A percentile compares a stretch with the other conserved stretches of the same genome.
Evolutionary conservation across 495 filamentous ascomycete species (phyloP).

Genomic region (Glutinoglossum americanum): DNA sequence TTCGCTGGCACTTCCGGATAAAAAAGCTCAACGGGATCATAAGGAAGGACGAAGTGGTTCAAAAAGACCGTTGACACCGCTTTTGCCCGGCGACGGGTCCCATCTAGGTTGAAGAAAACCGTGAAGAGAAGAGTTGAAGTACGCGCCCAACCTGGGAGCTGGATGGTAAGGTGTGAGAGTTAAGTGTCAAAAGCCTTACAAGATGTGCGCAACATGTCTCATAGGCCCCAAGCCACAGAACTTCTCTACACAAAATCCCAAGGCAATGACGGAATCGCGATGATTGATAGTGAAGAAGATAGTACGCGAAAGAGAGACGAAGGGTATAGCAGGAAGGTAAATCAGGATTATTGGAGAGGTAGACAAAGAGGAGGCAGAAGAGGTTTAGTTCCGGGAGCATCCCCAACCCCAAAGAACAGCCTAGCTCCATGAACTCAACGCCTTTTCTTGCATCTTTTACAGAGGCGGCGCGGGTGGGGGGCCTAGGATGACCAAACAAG

Average conservation of each 20-base stretch:
- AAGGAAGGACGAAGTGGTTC: neutral
- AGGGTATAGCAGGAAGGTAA: neutral
- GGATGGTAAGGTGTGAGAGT: neutral
- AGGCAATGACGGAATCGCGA: neutral
- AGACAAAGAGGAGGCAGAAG: neutral
- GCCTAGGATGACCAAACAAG: neutral
- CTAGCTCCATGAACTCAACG: neutral
- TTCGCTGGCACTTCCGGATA: neutral
- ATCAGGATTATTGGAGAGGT: neutral
- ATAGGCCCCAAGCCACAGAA: neutral
- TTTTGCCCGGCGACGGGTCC: constrained; percentile 2
- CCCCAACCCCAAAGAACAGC: neutral
- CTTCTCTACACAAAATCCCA: neutral
- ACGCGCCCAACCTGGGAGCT: neutral
- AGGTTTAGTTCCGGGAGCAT: neutral
- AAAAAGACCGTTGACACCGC: constrained; percentile 1
- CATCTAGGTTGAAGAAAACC: neutral
- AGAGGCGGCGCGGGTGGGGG: neutral
- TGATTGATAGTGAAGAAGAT: neutral
- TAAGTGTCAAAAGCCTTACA: neutral
- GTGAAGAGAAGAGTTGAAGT: constrained; percentile 1
- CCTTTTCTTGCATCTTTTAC: neutral
- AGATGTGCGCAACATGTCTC: neutral
- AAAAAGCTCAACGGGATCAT: neutral
- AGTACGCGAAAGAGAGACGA: neutral